phyloP scores from a whole-genome alignment of 345 rosid species.

The Aurinia saxatilis region DNA sequence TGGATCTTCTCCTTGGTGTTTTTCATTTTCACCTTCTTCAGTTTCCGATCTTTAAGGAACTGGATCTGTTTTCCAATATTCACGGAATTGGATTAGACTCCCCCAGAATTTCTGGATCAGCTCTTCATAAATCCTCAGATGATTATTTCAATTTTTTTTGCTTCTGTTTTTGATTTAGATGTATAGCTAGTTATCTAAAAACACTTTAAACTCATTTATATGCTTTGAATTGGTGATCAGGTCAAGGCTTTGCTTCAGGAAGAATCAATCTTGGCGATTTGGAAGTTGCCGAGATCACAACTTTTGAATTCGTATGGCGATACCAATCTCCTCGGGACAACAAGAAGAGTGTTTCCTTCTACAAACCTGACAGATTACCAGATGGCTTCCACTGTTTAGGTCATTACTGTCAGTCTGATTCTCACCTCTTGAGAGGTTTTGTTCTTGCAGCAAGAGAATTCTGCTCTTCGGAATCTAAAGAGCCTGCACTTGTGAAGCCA shows the following conservation, averaged over 20 bases:
- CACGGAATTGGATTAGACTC: not conserved
- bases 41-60: not conserved
- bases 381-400: constrained; percentile 58
- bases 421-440: constrained; percentile 49
- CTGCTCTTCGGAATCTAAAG: constrained; percentile 6
- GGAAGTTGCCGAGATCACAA: constrained; percentile 48
- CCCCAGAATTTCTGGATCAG: not conserved
- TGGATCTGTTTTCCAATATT: too few species aligned
- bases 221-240: constrained; percentile 25
- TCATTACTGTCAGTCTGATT: constrained; percentile 57
- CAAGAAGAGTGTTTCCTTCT: constrained; percentile 44
- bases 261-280: constrained; percentile 65
- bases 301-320: constrained; percentile 64
- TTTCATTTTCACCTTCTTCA: too few species aligned
- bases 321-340: constrained; percentile 27
- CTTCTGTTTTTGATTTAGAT: too few species aligned
- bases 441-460: constrained; percentile 58
- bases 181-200: not conserved
- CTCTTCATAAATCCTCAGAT: not conserved
- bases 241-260: constrained; percentile 64
- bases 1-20: not conserved
- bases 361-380: constrained; percentile 56
- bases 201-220: constrained; percentile 31
- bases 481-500: constrained; percentile 58
- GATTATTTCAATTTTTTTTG: constrained; percentile 19